Evolutionary conservation across 169 alveolate species (phyloP), one percentile per base, ranked within the genome.

Genomic region (Plasmodium vivax): DNA sequence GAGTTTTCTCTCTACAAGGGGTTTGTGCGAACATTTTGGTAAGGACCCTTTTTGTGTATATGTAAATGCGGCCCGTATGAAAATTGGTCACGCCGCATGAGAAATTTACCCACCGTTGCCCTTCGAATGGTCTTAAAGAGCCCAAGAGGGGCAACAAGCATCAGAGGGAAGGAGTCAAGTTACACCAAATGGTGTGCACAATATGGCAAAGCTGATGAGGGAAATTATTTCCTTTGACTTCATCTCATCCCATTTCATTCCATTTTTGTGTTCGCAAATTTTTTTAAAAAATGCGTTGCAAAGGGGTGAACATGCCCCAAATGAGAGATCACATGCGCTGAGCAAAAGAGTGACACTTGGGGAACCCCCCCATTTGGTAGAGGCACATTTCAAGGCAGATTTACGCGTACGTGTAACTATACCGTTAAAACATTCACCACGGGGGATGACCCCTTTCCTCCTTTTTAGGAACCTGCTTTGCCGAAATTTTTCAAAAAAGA

Each of bases 1-100:
- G 95, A 32, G 87, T 84, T 19, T 84, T 92, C 72, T 92, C 95
- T 2, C 41, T 92, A 27, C 92, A 90, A 72, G 91, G 94, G n/a
- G 94, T 81, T 43, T 45, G 81, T 80, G 30, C 91, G 0, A 90
- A 58, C 41, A 19, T 90, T 58, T 41, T 90, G 91, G 94, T 90
- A 90, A 36, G 51, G n/a, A 6, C 23, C 12, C 23, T 34, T 62
- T 62, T 36, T 16, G 43, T 82, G 34, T 41, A 82, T 51, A 43
- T 36, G 38, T 81, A 81, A 19, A 45, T 82, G 68, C 34, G 3
- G 32, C 36, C 27, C 41, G 30, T 41, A 19, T 82, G 43, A 45
- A 3, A 77, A 81, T 47, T 45, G 4, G 16, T 79, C 30, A 3
- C n/a, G 14, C 34, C 16, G 7, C 36, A 32, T 19, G 72, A 16